Evolutionary conservation across 2,329 filamentous ascomycete species (phyloP).

Genomic region (Thielaviopsis populi): DNA sequence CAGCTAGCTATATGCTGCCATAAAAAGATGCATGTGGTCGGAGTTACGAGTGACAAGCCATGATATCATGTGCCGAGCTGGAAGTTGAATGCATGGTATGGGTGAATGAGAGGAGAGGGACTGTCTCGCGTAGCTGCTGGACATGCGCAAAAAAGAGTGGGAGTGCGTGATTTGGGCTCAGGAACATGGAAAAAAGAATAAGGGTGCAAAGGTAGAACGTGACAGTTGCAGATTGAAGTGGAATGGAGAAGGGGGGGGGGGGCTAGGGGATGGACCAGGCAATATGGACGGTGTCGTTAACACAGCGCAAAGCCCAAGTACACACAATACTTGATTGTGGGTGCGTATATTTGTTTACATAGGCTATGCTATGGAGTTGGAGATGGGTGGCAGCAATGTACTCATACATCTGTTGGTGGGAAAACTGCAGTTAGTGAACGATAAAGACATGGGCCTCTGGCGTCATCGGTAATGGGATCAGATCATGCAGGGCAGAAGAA

Average conservation of each 20-base stretch:
- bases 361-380: no score
- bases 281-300: not conserved
- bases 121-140: not conserved
- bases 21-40: not conserved
- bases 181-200: not conserved
- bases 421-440: not conserved
- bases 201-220: not conserved
- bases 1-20: not conserved
- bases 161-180: not conserved
- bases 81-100: not conserved
- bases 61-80: not conserved
- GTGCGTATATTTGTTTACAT: no score
- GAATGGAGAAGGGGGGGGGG: not conserved
- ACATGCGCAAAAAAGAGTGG: not conserved
- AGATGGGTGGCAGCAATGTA: not conserved
- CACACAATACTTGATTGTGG: no score
- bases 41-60: not conserved
- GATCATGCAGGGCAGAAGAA: not conserved
- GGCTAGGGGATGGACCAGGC: not conserved
- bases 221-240: not conserved
- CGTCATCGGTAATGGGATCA: not conserved
- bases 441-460: not conserved
- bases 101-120: not conserved
- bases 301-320: no score
- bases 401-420: no score